Base-by-base conservation (phyloP, 1,284 basidiomycete genomes). In the Polyporus tsugae region DNA sequence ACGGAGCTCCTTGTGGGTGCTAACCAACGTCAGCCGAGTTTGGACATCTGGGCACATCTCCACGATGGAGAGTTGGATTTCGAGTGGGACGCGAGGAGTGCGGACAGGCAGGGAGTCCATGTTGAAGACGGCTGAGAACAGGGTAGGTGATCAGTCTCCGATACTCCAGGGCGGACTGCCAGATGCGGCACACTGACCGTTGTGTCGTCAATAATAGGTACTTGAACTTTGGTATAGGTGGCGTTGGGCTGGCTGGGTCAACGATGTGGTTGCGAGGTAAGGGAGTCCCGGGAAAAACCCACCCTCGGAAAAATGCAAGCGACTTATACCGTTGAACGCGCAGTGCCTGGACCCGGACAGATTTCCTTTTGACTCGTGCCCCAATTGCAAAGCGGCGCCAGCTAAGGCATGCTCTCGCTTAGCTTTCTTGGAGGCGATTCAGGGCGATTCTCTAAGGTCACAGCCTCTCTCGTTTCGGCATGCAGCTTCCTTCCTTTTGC, bases 401-500 rank as follows among this genome's bases (percentile, higher is more conserved):
- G 13, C 13, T 41, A 17, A 13, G 41, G 41, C 41, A 41, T 46
- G 44, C 2, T n/a, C n/a, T 22, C n/a, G 44, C 44, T 17, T 17
- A 10, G n/a, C n/a, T 10, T 10, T 7, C 44, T 10, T 46, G 7
- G n/a, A 46, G 44, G 44, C 44, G 44, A 46, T 46, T 22, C 44
- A 9, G 22, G 44, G 44, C 44, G 44, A 46, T 46, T 22, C 44
- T 46, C 44, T 7, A 22, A 0, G 44, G n/a, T n/a, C 44, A 46
- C 44, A 46, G 44, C 44, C 44, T 22, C n/a, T 46, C n/a, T 46
- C n/a, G 44, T 46, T 22, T n/a, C n/a, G 44, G n/a, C 7, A 22
- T 46, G 7, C n/a, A 46, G n/a, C 44, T 22, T 46, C 44, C 44
- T 46, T 46, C 44, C n/a, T 46, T 46, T 46, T n/a, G 44, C 44